Conservation (phyloP, 148 eudicot genomes). For the Amaranthus cruentus region DNA sequence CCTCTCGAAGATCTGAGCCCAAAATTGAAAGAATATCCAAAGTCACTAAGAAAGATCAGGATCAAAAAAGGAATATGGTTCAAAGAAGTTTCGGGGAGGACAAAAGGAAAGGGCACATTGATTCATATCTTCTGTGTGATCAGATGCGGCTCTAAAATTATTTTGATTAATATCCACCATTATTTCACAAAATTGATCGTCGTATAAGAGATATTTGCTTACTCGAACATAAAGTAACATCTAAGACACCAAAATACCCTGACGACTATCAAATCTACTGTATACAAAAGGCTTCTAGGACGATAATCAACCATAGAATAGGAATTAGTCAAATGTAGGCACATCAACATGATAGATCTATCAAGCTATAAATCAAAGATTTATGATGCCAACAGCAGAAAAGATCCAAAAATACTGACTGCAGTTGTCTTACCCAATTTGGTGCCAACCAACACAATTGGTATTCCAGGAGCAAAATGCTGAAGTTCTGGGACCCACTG, state of each 20-base stretch:
- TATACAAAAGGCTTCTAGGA: neutral
- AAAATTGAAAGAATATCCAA: slow-evolving; percentile 7
- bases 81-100: neutral
- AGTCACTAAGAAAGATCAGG: slow-evolving; percentile 8
- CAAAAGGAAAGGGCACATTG: neutral
- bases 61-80: neutral
- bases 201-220: neutral
- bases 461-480: slow-evolving; percentile 94
- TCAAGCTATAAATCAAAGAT: slow-evolving; percentile 4
- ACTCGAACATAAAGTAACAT: neutral
- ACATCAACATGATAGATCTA: neutral
- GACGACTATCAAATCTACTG: neutral
- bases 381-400: slow-evolving; percentile 3
- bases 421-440: slow-evolving; percentile 61
- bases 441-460: slow-evolving; percentile 90
- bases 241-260: neutral
- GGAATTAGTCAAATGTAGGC: neutral
- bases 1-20: slow-evolving; percentile 79
- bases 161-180: neutral
- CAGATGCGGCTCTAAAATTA: too few species aligned
- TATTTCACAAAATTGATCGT: neutral
- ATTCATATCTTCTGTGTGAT: neutral
- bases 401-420: neutral
- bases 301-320: neutral
- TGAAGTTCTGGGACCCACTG: slow-evolving; percentile 99